phyloP scores from a whole-genome alignment of 1,139 yeast species.

The Barnettozyma hawaiiensis region DNA sequence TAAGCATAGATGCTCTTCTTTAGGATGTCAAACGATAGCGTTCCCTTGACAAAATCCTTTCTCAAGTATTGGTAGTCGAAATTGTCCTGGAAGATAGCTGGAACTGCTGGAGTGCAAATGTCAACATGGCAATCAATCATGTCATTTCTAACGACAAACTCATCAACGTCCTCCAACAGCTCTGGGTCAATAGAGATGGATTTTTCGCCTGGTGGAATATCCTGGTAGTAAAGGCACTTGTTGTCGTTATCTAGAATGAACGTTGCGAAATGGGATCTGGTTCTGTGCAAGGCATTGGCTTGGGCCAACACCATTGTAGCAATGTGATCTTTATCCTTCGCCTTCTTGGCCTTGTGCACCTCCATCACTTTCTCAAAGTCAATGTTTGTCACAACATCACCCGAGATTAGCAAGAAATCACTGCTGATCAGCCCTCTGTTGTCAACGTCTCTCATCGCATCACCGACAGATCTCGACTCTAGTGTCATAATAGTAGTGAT shows the following conservation, averaged over 20 bases:
- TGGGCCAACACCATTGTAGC: slow-evolving; percentile 89
- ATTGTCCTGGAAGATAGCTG: slow-evolving; percentile 92
- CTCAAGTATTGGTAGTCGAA: slow-evolving; percentile 89
- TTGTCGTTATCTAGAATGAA: slow-evolving; percentile 70
- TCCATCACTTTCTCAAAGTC: slow-evolving; percentile 70
- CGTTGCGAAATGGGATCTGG: slow-evolving; percentile 71
- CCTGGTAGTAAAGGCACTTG: slow-evolving; percentile 80
- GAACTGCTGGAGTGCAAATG: slow-evolving; percentile 91
- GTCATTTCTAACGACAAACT: slow-evolving; percentile 79
- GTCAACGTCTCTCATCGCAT: slow-evolving; percentile 94
- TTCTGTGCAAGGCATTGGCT: slow-evolving; percentile 81
- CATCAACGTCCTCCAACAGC: slow-evolving; percentile 71
- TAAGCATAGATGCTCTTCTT: slow-evolving; percentile 90
- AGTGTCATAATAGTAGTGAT: slow-evolving; percentile 76
- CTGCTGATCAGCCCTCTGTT: slow-evolving; percentile 83
- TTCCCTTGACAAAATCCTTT: slow-evolving; percentile 85
- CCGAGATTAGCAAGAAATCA: slow-evolving; percentile 84
- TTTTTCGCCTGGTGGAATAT: slow-evolving; percentile 55
- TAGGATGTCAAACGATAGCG: slow-evolving; percentile 80
- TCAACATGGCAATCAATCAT: slow-evolving; percentile 94
- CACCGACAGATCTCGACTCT: slow-evolving; percentile 91
- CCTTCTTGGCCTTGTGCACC: slow-evolving; percentile 66
- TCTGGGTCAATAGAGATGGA: slow-evolving; percentile 78
- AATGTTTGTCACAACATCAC: slow-evolving; percentile 90
- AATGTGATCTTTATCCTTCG: slow-evolving; percentile 79